phyloP scores from a whole-genome alignment of 805 yeast species.

The Pichia kluyveri region DNA sequence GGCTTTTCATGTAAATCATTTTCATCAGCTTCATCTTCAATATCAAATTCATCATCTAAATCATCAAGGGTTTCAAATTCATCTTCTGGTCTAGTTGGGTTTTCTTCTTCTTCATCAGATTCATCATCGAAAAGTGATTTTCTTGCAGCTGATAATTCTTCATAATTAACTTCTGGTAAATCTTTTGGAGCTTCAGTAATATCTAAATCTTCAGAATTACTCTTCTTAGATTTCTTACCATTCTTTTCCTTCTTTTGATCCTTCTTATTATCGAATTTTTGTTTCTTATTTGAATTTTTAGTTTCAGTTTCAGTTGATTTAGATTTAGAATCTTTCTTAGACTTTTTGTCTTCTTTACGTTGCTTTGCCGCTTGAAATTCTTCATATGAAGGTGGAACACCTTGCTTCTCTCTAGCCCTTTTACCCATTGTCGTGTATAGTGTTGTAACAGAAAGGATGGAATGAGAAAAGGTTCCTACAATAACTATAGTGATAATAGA shows the following conservation, averaged over 20 bases:
- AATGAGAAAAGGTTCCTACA: too few relatives aligned
- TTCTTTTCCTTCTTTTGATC: slow-evolving; percentile 16
- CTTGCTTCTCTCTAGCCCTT: slow-evolving; percentile 87
- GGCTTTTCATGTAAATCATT: slow-evolving; percentile 55
- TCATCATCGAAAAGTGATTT: slow-evolving; percentile 67
- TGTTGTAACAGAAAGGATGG: too few relatives aligned
- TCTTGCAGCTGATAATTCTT: slow-evolving; percentile 59
- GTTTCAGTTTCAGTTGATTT: slow-evolving; percentile 6
- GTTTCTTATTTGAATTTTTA: slow-evolving; percentile 11
- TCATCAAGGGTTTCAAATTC: slow-evolving; percentile 20
- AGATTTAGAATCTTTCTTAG: slow-evolving; percentile 24
- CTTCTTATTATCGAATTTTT: slow-evolving; percentile 11
- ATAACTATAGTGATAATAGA: not conserved
- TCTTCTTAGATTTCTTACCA: slow-evolving; percentile 18
- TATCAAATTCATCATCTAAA: slow-evolving; percentile 20
- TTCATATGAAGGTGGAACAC: slow-evolving; percentile 81
- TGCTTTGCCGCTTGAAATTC: slow-evolving; percentile 50
- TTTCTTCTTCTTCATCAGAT: slow-evolving; percentile 39
- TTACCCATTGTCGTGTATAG: slow-evolving; percentile 59
- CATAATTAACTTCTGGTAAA: slow-evolving; percentile 58
- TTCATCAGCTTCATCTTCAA: slow-evolving; percentile 29
- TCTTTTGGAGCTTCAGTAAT: slow-evolving; percentile 36
- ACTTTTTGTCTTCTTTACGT: slow-evolving; percentile 32
- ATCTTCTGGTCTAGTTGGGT: slow-evolving; percentile 33
- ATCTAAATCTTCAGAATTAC: slow-evolving; percentile 15